phyloP scores from a whole-genome alignment of 306 rosid species.

The Malus domestica region ASM211411v1 NC_041799.1:794001-794500 shows the following conservation, averaged over 20 bases:
- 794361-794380: conserved; percentile 47
- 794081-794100: conserved; percentile 54
- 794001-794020: conserved; percentile 88
- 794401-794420: conserved; percentile 84
- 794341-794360: conserved; percentile 46
- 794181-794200: background rate
- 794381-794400: conserved; percentile 72
- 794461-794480: background rate
- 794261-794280: conserved; percentile 65
- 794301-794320: conserved; percentile 92
- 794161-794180: background rate
- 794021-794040: conserved; percentile 58
- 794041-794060: conserved; percentile 76
- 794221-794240: conserved; percentile 94
- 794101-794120: conserved; percentile 55
- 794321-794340: conserved; percentile 88
- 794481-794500: background rate
- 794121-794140: background rate
- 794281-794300: conserved; percentile 85
- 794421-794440: conserved; percentile 91
- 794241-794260: conserved; percentile 53
- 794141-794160: background rate
- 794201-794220: conserved; percentile 71
- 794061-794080: conserved; percentile 68
- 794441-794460: conserved; percentile 47